phyloP scores from a whole-genome alignment of 208 protist species.

The Trypanosoma caninum region DNA sequence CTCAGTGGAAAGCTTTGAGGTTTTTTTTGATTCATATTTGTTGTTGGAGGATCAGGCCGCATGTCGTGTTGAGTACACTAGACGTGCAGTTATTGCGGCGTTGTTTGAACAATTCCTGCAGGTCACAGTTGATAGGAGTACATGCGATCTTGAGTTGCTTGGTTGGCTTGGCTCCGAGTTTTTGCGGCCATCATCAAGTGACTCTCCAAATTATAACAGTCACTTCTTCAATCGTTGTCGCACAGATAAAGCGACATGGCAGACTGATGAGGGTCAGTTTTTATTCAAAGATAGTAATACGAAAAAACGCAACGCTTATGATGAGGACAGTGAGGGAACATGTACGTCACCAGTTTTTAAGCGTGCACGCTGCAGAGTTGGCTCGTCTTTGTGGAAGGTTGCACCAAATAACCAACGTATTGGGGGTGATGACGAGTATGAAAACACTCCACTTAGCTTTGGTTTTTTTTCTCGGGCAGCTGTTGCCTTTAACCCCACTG shows the following conservation, averaged over 20 bases:
- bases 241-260: too few species aligned
- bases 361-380: too few species aligned
- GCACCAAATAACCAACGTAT: too few species aligned
- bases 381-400: too few species aligned
- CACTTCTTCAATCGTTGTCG: not conserved
- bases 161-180: conserved; percentile 27
- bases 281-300: not conserved
- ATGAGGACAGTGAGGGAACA: too few species aligned
- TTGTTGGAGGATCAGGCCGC: conserved; percentile 33
- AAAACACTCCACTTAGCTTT: conserved; percentile 15
- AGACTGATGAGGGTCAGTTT: too few species aligned
- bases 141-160: conserved; percentile 42
- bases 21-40: not conserved
- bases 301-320: too few species aligned
- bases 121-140: conserved; percentile 39
- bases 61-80: conserved; percentile 44
- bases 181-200: not conserved
- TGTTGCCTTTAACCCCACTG: conserved; percentile 42
- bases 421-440: not conserved
- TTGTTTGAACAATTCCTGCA: conserved; percentile 57
- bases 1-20: not conserved
- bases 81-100: conserved; percentile 32
- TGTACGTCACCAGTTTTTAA: too few species aligned
- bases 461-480: conserved; percentile 52
- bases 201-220: not conserved